Evolutionary conservation across 371 early-diverging fungal species (phyloP), one percentile per base, ranked within the genome.

Genomic region (Dinochytrium kinnereticum): DNA sequence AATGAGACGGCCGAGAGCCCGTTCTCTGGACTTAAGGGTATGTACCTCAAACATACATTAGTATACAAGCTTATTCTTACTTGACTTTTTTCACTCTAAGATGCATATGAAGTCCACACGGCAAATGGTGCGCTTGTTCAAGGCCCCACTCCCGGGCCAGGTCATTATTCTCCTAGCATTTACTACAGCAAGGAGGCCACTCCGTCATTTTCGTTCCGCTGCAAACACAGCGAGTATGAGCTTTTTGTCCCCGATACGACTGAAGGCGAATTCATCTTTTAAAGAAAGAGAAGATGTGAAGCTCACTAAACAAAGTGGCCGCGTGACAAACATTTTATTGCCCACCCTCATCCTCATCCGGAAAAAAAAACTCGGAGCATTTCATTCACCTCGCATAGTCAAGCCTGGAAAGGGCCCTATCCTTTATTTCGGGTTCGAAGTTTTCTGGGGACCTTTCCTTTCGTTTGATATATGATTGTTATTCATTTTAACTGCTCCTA

Each of bases 191-290:
- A 80, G 68, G 76, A 71, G 28, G 73, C 78, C 24, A 77, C 73
- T 15, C 83, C 85, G 37, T 80, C 75, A 28, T 84, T 80, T 68
- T 84, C 85, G 33, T 84, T 84, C 81, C 74, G 85, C 0, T 80
- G 79, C 76, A 82, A 82, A 74, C 85, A 84, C 71, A 81, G 81
- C 30, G 85, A 84, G 53, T 84, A 82, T 65, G 82, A 82, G 72
- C 77, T 84, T 40, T 84, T 84, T 65, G 81, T 84, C 5, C 85
- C 85, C 0, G 85, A 84, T 71, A 70, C 76, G n/a, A 49, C 68
- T 40, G 81, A 82, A 50, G 82, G 80, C 21, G 82, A 82, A 66
- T 81, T 79, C 69, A 76, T 79, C 28, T 80, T 82, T 51, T 84
- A 68, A 78, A 26, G 10, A 57, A 13, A 57, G 26, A 15, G 13